Conservation (phyloP, 495 filamentous ascomycete species). For the Chaetomium tenue region DNA sequence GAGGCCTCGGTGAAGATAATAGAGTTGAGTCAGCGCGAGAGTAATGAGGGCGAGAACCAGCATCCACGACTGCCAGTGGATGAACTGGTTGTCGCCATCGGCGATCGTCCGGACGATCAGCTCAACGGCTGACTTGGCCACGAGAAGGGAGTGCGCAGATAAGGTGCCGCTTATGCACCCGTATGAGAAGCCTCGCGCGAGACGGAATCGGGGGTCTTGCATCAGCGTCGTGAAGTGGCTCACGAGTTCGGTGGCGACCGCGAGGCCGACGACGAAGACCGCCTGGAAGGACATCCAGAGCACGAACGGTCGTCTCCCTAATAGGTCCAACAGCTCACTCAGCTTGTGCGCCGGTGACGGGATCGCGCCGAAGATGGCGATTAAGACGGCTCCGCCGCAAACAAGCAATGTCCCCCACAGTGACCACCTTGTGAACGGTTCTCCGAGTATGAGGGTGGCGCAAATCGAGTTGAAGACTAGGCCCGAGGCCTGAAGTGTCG, state of each 20-base stretch:
- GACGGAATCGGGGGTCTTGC: constrained; percentile 62
- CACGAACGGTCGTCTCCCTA: constrained; percentile 75
- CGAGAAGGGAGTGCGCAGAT: constrained; percentile 86
- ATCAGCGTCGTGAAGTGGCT: constrained; percentile 47
- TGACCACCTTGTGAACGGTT: constrained; percentile 91
- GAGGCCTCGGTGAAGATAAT: constrained; percentile 89
- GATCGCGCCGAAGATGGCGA: constrained; percentile 91
- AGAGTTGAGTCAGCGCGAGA: constrained; percentile 87
- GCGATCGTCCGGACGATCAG: constrained; percentile 89
- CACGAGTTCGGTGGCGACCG: constrained; percentile 61
- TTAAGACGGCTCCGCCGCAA: constrained; percentile 78
- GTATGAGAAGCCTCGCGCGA: constrained; percentile 84
- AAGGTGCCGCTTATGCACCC: constrained; percentile 88
- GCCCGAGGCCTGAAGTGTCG: constrained; percentile 92
- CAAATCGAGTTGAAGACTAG: constrained; percentile 98
- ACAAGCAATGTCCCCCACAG: constrained; percentile 86
- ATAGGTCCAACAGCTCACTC: constrained; percentile 72
- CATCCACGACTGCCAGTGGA: constrained; percentile 95
- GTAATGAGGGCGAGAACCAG: constrained; percentile 78
- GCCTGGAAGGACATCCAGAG: constrained; percentile 83
- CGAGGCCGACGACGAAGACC: constrained; percentile 65
- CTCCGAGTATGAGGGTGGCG: constrained; percentile 86
- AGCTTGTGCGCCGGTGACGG: constrained; percentile 91
- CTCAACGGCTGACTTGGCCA: constrained; percentile 96
- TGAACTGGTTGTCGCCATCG: constrained; percentile 89